These are phyloP conservation scores for Choiromyces venosus DNA, from an alignment of 495 filamentous ascomycete genomes.

Conservation along the genomic window DNA sequence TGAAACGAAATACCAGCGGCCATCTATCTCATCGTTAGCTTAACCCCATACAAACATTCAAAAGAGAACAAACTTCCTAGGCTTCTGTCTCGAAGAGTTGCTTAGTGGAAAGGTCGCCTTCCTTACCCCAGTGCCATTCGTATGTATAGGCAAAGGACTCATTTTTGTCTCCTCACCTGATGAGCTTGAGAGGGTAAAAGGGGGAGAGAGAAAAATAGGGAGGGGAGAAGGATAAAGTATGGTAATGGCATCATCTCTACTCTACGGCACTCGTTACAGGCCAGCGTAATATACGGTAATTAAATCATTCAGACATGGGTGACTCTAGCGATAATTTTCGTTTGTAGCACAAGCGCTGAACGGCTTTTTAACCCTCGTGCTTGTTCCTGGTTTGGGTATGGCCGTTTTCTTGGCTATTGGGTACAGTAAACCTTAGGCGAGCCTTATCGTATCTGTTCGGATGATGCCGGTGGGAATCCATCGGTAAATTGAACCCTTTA, in stretches of 20 bases:
- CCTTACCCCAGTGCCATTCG: constrained; percentile 4
- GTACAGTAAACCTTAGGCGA: background rate
- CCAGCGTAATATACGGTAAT: background rate
- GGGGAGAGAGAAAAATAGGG: background rate
- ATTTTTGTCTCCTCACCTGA: background rate
- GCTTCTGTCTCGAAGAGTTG: constrained; percentile 54
- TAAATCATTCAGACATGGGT: background rate
- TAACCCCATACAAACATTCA: background rate
- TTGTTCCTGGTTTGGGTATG: background rate
- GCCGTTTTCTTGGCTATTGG: background rate
- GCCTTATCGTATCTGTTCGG: background rate
- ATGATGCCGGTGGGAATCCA: background rate
- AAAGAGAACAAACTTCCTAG: constrained; percentile 46
- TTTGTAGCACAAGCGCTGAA: background rate
- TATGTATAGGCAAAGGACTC: background rate
- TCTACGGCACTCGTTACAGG: background rate
- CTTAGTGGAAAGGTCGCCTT: constrained; percentile 47
- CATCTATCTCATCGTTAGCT: constrained; percentile 49
- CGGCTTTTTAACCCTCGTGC: background rate
- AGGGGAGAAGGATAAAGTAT: background rate
- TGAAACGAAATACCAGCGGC: constrained; percentile 68
- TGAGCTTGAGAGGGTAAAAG: background rate
- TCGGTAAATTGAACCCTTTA: background rate
- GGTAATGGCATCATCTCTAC: background rate
- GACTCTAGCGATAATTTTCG: background rate